These are phyloP conservation scores for Phylloporus sp. DNA, from an alignment of 768 basidiomycete genomes.

Conservation along the genomic window DNA sequence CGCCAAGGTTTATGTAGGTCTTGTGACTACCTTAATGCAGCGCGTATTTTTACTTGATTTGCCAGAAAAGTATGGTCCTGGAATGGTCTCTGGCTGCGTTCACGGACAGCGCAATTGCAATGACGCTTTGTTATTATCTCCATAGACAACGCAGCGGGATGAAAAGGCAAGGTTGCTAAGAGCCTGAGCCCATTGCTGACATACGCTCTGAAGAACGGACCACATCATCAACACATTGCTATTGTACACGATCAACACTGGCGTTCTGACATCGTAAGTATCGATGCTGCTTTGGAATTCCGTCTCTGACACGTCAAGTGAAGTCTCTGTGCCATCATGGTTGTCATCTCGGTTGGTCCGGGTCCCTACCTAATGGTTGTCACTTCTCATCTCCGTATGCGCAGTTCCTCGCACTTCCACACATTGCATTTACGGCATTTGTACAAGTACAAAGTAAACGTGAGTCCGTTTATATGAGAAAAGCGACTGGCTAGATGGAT, in stretches of 20 bases:
- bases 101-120: constrained; percentile 5
- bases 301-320: not conserved
- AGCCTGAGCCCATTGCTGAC: no score
- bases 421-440: constrained; percentile 7
- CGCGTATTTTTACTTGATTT: not conserved
- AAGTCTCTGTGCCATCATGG: constrained; percentile 9
- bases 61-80: constrained; percentile 12
- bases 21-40: not conserved
- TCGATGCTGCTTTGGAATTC: not conserved
- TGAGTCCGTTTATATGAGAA: not conserved
- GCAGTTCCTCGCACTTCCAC: constrained; percentile 7
- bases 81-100: constrained; percentile 11
- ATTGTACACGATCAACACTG: constrained; percentile 18
- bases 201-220: constrained; percentile 9
- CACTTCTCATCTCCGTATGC: not conserved
- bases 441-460: constrained; percentile 16
- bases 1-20: constrained; percentile 5
- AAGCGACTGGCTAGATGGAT: not conserved
- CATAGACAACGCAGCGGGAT: constrained; percentile 8
- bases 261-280: constrained; percentile 11
- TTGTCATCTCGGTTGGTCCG: constrained; percentile 6
- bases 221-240: constrained; percentile 13
- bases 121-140: constrained; percentile 11
- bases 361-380: not conserved
- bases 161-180: not conserved